Evolutionary conservation across 2,329 filamentous ascomycete genomes (phyloP), one percentile per base, ranked within the genome.

Genomic region (Shiraia bambusicola): DNA sequence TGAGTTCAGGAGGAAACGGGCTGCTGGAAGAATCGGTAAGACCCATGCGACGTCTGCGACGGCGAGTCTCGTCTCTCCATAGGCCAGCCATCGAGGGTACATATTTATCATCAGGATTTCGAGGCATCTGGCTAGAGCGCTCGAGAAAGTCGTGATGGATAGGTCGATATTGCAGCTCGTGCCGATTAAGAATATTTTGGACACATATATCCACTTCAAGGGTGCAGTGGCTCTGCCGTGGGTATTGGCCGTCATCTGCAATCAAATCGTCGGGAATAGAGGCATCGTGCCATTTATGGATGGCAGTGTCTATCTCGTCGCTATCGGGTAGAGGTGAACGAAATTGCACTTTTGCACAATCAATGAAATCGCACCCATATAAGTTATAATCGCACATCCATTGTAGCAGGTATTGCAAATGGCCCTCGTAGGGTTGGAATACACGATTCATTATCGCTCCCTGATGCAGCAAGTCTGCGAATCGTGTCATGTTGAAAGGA

Each of bases 361-460:
- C 81, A 51, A 97, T 82, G 58, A 92, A 94, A 41, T 83, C 85
- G 63, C 93, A 98, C 6, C 94, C 94, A 66, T 95, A 97, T 53
- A 98, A 75, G 63, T 96, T 98, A 74, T 94, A 98, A 67, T 98
- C 94, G 51, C 86, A 87, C 93, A 98, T 97, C 81, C 94, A 98
- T 69, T 98, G 94, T 8, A 93, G 77, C 7, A 96, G 72, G 65
- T 91, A 97, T 62, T 95, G 89, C 48, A 97, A 69, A 65, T 98
- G 94, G 13, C 88, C 90, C 70, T 98, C 93, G 62, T 93, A 95
- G 0, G 93, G 92, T 61, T 97, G 92, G 30, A 98, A 86, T 16
- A 81, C 78, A 45, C 80, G 81, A 63, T 88, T 88, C 80, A 97
- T 81, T 30, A 98, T 84, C 22, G 86, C 86, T 6, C 93, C 93